A percentile compares a stretch with the other conserved stretches of the same genome.
Conservation (phyloP, 2,329 filamentous ascomycete species). For the Hymenoscyphus occultus region DNA sequence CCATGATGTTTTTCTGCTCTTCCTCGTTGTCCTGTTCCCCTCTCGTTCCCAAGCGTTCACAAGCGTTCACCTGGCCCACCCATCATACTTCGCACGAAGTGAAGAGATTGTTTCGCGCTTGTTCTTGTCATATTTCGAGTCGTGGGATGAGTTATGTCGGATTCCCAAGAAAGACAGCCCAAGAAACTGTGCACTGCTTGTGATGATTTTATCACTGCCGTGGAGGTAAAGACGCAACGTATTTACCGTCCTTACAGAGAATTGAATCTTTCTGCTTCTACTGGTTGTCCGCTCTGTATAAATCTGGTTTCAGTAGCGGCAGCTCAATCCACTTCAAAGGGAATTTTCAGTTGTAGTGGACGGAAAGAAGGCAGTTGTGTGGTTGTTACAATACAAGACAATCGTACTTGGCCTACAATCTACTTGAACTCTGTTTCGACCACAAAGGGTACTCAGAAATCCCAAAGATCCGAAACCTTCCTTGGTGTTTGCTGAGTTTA, state of each 20-base stretch:
- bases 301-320: not conserved
- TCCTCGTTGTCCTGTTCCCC: too few relatives aligned
- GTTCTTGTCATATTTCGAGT: not conserved
- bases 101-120: not conserved
- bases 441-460: not conserved
- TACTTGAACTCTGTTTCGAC: not conserved
- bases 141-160: not conserved
- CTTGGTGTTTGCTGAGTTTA: not conserved
- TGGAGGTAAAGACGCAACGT: too few relatives aligned
- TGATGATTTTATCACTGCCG: not conserved
- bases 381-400: not conserved
- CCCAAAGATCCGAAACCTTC: not conserved
- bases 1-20: too few relatives aligned
- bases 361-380: too few relatives aligned
- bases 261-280: not conserved
- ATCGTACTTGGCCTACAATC: not conserved
- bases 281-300: not conserved
- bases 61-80: not conserved
- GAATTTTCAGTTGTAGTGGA: not conserved
- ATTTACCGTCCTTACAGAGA: not conserved
- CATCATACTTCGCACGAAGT: not conserved
- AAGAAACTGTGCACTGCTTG: not conserved
- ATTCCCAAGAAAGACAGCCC: not conserved
- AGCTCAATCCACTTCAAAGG: not conserved
- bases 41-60: too few relatives aligned